These are phyloP conservation scores for Hirschioporus abietinus DNA, from an alignment of 768 basidiomycete genomes.

Conservation along the genomic window DNA sequence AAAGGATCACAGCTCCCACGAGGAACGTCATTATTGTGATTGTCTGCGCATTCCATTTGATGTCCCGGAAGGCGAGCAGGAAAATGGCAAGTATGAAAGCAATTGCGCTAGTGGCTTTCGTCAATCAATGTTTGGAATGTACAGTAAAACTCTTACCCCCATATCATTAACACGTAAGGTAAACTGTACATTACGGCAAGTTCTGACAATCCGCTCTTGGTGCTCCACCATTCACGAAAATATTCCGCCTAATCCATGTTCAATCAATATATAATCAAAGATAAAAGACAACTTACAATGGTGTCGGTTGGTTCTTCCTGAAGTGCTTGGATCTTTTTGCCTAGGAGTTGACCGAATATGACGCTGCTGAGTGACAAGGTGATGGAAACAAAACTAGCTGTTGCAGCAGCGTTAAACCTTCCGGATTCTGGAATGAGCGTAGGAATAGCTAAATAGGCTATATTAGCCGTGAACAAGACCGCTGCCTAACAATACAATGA, in stretches of 20 bases:
- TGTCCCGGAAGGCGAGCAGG: not conserved
- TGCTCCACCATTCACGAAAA: not conserved
- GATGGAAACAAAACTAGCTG: not conserved
- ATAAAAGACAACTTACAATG: not conserved
- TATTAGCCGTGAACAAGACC: not conserved
- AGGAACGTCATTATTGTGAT: not conserved
- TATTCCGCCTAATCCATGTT: not conserved
- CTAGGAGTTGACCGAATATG: not conserved
- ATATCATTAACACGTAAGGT: constrained; percentile 2
- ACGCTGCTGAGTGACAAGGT: not conserved
- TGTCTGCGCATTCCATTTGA: not conserved
- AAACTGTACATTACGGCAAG: constrained; percentile 3
- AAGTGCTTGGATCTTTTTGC: not conserved
- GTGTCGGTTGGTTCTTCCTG: not conserved
- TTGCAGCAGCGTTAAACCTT: not conserved
- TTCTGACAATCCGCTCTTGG: not conserved
- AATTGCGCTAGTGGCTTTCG: not conserved
- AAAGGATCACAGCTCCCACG: not conserved
- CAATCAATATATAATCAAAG: not conserved
- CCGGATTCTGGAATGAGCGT: not conserved
- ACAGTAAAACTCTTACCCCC: not conserved
- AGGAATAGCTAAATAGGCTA: not conserved
- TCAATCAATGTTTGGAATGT: not conserved
- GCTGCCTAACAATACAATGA: not conserved
- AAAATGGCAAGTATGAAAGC: not conserved